Conservation (phyloP, 805 yeast genomes). For the Starmera dryadoides region DNA sequence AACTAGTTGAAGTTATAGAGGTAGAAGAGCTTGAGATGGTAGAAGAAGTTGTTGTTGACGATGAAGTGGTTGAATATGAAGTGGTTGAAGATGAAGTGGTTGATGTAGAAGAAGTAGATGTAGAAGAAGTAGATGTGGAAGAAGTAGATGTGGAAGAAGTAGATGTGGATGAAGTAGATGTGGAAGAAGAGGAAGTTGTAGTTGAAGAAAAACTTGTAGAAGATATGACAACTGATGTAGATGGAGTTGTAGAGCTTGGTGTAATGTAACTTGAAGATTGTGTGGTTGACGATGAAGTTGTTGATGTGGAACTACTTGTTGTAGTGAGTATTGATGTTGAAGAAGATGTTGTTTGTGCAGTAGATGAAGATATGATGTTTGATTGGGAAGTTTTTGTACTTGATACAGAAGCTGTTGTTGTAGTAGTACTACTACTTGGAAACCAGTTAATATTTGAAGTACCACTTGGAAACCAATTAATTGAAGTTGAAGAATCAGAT, state of each 20-base stretch:
- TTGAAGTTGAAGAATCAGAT: too few species aligned
- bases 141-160: constrained; percentile 2
- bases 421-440: too few species aligned
- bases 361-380: too few species aligned
- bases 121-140: constrained; percentile 4
- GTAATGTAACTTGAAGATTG: too few species aligned
- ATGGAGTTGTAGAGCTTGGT: constrained; percentile 75
- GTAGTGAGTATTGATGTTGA: too few species aligned
- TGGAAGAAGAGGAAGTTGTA: constrained; percentile 11
- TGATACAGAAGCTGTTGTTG: too few species aligned
- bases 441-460: too few species aligned
- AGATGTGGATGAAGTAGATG: constrained; percentile 11
- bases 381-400: too few species aligned
- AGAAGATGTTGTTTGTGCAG: too few species aligned
- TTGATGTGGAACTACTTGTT: too few species aligned
- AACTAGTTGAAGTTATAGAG: constrained; percentile 4
- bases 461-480: too few species aligned
- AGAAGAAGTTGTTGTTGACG: constrained; percentile 13
- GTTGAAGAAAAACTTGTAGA: constrained; percentile 11
- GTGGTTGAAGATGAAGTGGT: constrained; percentile 8
- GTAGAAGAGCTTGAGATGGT: constrained; percentile 8
- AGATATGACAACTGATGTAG: not conserved
- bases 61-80: constrained; percentile 10
- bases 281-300: too few species aligned
- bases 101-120: constrained; percentile 2